Conservation (phyloP, 1,139 yeast genomes). For the Zygosaccharomyces pseudobailii region DNA sequence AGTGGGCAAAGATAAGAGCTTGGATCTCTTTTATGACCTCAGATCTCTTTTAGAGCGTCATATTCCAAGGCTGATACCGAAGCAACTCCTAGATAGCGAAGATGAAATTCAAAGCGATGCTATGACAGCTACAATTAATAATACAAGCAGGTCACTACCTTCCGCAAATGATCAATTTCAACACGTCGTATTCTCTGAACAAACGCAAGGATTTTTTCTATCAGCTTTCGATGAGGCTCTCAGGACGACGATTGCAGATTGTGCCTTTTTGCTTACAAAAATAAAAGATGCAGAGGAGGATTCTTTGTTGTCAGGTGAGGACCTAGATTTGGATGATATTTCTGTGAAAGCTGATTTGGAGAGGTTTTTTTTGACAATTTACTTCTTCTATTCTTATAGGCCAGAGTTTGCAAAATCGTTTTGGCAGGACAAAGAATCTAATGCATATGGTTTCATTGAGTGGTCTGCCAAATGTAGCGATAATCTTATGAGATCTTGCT, state of each 20-base stretch:
- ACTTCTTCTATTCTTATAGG: slow-evolving; percentile 62
- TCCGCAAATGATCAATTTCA: slow-evolving; percentile 5
- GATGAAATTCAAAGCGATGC: slow-evolving; percentile 25
- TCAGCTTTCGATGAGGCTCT: slow-evolving; percentile 50
- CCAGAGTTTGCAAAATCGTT: slow-evolving; percentile 55
- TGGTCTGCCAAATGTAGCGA: slow-evolving; percentile 90
- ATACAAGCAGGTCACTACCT: not conserved
- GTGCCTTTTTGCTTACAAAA: slow-evolving; percentile 75
- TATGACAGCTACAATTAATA: slow-evolving; percentile 5
- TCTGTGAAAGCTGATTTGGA: slow-evolving; percentile 80
- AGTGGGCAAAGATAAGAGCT: slow-evolving; percentile 34
- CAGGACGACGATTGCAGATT: slow-evolving; percentile 58
- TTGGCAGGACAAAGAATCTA: slow-evolving; percentile 67
- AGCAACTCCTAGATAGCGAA: slow-evolving; percentile 42
- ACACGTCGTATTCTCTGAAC: slow-evolving; percentile 21
- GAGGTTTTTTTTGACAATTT: slow-evolving; percentile 74
- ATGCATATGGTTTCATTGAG: slow-evolving; percentile 66
- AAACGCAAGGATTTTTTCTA: slow-evolving; percentile 23
- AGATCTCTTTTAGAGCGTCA: slow-evolving; percentile 64
- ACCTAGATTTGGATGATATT: slow-evolving; percentile 44
- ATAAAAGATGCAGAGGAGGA: slow-evolving; percentile 88
- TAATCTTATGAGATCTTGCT: slow-evolving; percentile 77
- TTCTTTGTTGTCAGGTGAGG: slow-evolving; percentile 52
- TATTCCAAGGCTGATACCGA: slow-evolving; percentile 52
- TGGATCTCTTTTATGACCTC: slow-evolving; percentile 56